Percentiles rank a stretch among this genome's conserved stretches.
These are phyloP conservation scores for Galerina sulciceps DNA, from an alignment of 768 basidiomycete species.

Conservation along the genomic window DNA sequence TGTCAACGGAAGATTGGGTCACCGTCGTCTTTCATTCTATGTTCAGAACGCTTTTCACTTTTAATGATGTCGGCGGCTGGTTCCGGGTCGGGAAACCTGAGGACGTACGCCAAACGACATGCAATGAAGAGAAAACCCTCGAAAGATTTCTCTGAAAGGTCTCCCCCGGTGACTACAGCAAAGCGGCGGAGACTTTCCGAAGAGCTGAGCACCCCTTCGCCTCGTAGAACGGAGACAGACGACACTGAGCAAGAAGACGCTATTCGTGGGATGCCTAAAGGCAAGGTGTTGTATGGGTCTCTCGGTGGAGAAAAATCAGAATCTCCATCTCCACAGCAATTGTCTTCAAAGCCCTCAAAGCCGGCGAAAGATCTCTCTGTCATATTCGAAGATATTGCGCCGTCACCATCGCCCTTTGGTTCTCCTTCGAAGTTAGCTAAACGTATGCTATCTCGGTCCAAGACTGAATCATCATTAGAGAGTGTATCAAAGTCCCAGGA, in stretches of 20 bases:
- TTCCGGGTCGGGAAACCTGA: constrained; percentile 26
- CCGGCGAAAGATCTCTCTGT: constrained; percentile 47
- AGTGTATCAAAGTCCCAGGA: constrained; percentile 20
- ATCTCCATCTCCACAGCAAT: neutral
- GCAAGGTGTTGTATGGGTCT: constrained; percentile 22
- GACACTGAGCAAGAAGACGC: constrained; percentile 14
- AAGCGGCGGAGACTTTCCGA: constrained; percentile 33
- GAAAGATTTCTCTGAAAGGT: constrained; percentile 1
- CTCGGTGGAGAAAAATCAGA: constrained; percentile 13
- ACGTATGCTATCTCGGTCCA: constrained; percentile 74
- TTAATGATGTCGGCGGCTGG: constrained; percentile 16
- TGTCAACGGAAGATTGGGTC: constrained; percentile 8
- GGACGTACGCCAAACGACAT: constrained; percentile 41
- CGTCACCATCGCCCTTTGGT: constrained; percentile 26
- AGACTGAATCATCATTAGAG: constrained; percentile 60
- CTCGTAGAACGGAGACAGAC: constrained; percentile 10
- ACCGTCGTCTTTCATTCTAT: constrained; percentile 1
- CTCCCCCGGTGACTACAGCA: constrained; percentile 6
- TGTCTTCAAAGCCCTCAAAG: constrained; percentile 23
- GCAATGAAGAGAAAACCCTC: constrained; percentile 23
- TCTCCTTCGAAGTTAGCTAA: constrained; percentile 56
- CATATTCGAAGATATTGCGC: constrained; percentile 45
- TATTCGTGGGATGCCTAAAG: constrained; percentile 7
- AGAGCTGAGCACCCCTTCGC: constrained; percentile 18
- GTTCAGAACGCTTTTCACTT: neutral